phyloP scores from a whole-genome alignment of 1,139 yeast species.

The Nakaseomyces glabratus region DNA sequence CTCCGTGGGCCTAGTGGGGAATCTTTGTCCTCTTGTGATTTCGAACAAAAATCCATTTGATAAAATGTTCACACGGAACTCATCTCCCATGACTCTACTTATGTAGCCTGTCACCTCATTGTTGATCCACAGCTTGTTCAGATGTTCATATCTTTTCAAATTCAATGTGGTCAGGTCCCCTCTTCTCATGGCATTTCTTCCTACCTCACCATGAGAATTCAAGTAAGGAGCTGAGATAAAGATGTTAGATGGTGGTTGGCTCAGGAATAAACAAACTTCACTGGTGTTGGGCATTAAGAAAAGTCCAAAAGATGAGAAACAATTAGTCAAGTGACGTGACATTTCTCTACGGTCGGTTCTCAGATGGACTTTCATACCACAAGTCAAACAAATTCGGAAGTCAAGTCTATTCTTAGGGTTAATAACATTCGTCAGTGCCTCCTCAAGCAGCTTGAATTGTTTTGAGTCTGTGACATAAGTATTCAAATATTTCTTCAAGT shows the following conservation, averaged over 20 bases:
- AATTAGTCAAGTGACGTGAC: constrained; percentile 30
- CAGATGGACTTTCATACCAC: constrained; percentile 35
- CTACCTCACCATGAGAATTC: constrained; percentile 66
- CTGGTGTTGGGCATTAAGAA: constrained; percentile 40
- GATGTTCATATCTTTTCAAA: constrained; percentile 42
- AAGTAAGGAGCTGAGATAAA: constrained; percentile 55
- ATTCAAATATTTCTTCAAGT: constrained; percentile 59
- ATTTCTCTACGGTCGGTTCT: constrained; percentile 29
- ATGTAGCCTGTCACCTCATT: constrained; percentile 41
- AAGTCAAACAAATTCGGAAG: constrained; percentile 35
- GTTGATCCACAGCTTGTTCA: constrained; percentile 52
- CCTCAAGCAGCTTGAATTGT: constrained; percentile 24
- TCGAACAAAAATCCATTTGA: constrained; percentile 27
- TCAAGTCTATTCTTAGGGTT: constrained; percentile 33
- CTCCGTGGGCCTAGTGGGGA: constrained; percentile 19
- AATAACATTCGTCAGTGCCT: constrained; percentile 18
- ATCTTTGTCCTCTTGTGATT: constrained; percentile 24
- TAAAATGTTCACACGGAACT: constrained; percentile 27
- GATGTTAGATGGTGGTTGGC: constrained; percentile 31
- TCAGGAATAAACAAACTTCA: constrained; percentile 35
- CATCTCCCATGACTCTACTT: constrained; percentile 33
- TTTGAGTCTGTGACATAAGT: constrained; percentile 51
- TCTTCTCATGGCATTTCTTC: constrained; percentile 42
- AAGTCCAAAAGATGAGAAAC: constrained; percentile 34
- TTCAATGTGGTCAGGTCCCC: constrained; percentile 48